A percentile compares a stretch with the other conserved stretches of the same genome.
Conservation (phyloP, 2,329 filamentous ascomycete species). For the Dothistroma pini region DNA sequence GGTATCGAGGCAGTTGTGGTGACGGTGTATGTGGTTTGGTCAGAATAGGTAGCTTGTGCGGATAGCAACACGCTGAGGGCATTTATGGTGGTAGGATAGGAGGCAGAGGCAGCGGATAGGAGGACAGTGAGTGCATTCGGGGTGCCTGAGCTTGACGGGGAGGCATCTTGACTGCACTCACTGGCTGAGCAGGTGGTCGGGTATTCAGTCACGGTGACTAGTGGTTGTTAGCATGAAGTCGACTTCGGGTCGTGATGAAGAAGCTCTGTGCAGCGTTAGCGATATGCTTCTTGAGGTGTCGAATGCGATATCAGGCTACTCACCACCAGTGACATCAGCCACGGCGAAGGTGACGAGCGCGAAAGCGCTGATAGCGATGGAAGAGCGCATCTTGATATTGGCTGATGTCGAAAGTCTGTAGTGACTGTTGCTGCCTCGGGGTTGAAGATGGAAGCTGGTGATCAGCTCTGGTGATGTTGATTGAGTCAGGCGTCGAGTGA, state of each 20-base stretch:
- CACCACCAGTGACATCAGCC: conserved; percentile 28
- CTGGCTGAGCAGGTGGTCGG: conserved; percentile 20
- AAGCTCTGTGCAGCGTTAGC: conserved; percentile 12
- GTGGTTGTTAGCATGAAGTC: conserved; percentile 9
- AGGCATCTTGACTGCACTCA: conserved; percentile 19
- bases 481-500: background rate
- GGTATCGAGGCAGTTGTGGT: conserved; percentile 6
- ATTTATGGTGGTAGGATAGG: conserved; percentile 15
- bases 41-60: conserved; percentile 13
- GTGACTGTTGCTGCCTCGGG: conserved; percentile 6
- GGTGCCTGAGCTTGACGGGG: conserved; percentile 13
- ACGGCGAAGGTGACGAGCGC: conserved; percentile 24
- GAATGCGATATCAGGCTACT: conserved; percentile 4
- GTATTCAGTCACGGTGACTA: conserved; percentile 18
- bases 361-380: conserved; percentile 24
- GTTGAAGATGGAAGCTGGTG: conserved; percentile 3
- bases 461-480: conserved; percentile 14
- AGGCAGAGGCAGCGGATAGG: conserved; percentile 14
- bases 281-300: conserved; percentile 2
- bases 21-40: conserved; percentile 7
- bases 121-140: conserved; percentile 22
- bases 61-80: conserved; percentile 21
- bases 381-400: conserved; percentile 26
- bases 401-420: conserved; percentile 8
- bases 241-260: background rate